Conservation (phyloP, 2,329 filamentous ascomycete species). For the Cordyceps sp. region DNA sequence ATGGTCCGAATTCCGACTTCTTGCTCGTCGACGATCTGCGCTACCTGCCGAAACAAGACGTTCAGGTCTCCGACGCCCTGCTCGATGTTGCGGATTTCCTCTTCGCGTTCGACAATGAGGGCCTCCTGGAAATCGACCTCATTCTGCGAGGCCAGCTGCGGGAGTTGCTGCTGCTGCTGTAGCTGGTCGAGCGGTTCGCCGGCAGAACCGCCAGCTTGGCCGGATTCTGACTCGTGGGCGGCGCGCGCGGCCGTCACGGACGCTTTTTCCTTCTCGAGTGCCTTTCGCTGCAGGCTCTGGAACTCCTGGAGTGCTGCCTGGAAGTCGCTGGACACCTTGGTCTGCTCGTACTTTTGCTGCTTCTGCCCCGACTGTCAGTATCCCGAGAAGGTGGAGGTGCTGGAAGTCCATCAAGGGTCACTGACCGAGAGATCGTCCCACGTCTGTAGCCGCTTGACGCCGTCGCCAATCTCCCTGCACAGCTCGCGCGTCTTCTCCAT, state of each 20-base stretch:
- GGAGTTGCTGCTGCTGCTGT: constrained; percentile 53
- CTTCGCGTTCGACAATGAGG: constrained; percentile 87
- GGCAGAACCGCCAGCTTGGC: constrained; percentile 11
- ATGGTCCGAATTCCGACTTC: constrained; percentile 77
- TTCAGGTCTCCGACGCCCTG: constrained; percentile 92
- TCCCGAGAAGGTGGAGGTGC: background rate
- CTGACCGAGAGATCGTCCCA: constrained; percentile 72
- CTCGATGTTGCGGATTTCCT: constrained; percentile 94
- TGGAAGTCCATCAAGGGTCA: constrained; percentile 1
- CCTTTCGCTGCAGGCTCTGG: constrained; percentile 75
- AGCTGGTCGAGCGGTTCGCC: constrained; percentile 28
- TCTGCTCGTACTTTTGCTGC: constrained; percentile 89
- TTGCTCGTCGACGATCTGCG: constrained; percentile 90
- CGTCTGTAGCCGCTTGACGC: constrained; percentile 76
- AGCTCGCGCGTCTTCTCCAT: constrained; percentile 72
- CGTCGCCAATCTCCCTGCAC: constrained; percentile 86
- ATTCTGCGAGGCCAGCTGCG: constrained; percentile 72
- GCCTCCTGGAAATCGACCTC: constrained; percentile 97
- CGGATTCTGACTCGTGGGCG: constrained; percentile 49
- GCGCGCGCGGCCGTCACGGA: constrained; percentile 70
- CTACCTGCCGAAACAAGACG: constrained; percentile 94
- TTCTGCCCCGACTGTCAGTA: constrained; percentile 36
- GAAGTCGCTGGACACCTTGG: constrained; percentile 89
- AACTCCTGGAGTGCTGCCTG: constrained; percentile 79
- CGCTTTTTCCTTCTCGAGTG: constrained; percentile 82